phyloP scores from a whole-genome alignment of 1,284 basidiomycete species.

The Thelephora terrestris region DNA sequence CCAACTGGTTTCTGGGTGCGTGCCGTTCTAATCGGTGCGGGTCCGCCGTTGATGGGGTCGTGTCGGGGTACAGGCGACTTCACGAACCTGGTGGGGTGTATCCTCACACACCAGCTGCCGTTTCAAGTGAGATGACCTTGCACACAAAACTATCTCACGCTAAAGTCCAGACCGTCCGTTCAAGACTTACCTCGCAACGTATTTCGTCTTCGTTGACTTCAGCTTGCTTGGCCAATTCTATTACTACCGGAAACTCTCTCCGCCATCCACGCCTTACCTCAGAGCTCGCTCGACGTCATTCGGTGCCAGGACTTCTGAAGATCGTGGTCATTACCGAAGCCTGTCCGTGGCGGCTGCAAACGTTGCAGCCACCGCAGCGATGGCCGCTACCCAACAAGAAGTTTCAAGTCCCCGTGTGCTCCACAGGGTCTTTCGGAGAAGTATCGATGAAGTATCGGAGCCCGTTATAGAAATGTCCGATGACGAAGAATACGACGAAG shows the following conservation, averaged over 20 bases:
- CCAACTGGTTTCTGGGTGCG: slow-evolving; percentile 84
- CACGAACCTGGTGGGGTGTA: slow-evolving; percentile 83
- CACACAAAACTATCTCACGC: slow-evolving; percentile 2
- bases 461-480: slow-evolving; percentile 15
- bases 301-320: slow-evolving; percentile 35
- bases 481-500: slow-evolving; percentile 42
- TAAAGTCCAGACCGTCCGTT: slow-evolving; percentile 6
- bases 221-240: slow-evolving; percentile 68
- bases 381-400: slow-evolving; percentile 48
- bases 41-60: background rate
- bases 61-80: slow-evolving; percentile 57
- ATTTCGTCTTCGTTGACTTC: slow-evolving; percentile 78
- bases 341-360: slow-evolving; percentile 57
- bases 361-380: slow-evolving; percentile 54
- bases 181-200: slow-evolving; percentile 80
- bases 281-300: slow-evolving; percentile 34
- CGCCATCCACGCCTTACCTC: slow-evolving; percentile 21
- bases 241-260: slow-evolving; percentile 48
- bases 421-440: slow-evolving; percentile 13
- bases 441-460: slow-evolving; percentile 5
- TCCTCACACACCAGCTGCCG: slow-evolving; percentile 87
- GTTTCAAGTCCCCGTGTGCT: slow-evolving; percentile 21
- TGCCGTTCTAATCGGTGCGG: slow-evolving; percentile 2
- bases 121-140: slow-evolving; percentile 66
- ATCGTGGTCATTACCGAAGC: slow-evolving; percentile 55